Evolutionary conservation across 2,329 filamentous ascomycete species (phyloP).

Genomic region (Colletotrichum tropicicola): DNA sequence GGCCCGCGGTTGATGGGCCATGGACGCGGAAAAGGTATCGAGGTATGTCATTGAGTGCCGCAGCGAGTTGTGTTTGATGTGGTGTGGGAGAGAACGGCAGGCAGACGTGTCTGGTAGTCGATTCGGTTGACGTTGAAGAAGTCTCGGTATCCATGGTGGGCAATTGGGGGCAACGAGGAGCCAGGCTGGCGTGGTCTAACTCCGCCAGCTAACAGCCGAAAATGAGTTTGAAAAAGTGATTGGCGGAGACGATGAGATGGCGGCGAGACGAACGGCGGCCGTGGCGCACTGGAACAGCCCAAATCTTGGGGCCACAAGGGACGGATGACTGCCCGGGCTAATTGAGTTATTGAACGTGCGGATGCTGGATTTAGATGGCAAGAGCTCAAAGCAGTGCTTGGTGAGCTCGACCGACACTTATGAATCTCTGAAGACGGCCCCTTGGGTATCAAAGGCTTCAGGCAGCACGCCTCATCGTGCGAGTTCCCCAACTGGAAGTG

Average conservation of each 20-base stretch:
- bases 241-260: too few species aligned
- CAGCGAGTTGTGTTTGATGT: background rate
- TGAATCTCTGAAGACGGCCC: background rate
- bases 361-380: too few species aligned
- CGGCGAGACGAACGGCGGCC: too few species aligned
- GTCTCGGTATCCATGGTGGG: background rate
- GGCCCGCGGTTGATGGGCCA: background rate
- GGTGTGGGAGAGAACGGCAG: background rate
- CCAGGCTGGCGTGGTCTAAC: background rate
- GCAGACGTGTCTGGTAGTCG: background rate
- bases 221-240: too few species aligned
- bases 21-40: conserved; percentile 2
- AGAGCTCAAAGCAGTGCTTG: too few species aligned
- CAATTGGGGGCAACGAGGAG: background rate
- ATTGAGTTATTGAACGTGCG: too few species aligned
- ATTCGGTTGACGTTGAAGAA: background rate
- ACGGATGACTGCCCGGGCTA: too few species aligned
- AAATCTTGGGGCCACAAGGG: too few species aligned
- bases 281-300: too few species aligned
- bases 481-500: background rate
- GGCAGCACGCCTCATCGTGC: too few species aligned
- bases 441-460: too few species aligned
- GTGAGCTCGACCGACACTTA: background rate
- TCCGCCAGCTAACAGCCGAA: background rate
- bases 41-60: background rate